These are phyloP conservation scores for Termitomyces eurrhizus DNA, from an alignment of 768 basidiomycete genomes.

Conservation along the genomic window DNA sequence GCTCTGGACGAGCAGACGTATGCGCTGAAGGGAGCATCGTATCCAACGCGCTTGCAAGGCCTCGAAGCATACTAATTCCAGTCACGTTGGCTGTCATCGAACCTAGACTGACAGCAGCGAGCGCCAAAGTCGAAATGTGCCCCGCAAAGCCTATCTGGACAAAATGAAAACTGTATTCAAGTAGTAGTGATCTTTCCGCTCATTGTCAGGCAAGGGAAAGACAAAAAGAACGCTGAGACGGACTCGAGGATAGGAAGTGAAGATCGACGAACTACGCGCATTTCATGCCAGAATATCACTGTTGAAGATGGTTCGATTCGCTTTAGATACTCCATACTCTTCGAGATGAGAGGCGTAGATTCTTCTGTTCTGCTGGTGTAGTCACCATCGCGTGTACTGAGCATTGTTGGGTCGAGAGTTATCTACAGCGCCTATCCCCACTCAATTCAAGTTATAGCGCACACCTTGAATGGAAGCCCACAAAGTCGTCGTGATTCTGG, in stretches of 20 bases:
- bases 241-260: not conserved
- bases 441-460: no score
- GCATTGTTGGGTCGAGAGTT: not conserved
- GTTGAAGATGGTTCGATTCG: not conserved
- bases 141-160: conserved; percentile 84
- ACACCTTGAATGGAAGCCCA: not conserved
- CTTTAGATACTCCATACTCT: not conserved
- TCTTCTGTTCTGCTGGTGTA: not conserved
- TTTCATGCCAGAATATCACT: not conserved
- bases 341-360: not conserved
- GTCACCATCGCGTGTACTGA: not conserved
- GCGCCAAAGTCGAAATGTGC: conserved; percentile 81
- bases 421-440: not conserved
- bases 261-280: not conserved
- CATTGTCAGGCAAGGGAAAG: no score
- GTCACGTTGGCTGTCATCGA: conserved; percentile 71
- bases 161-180: conserved; percentile 85
- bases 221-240: not conserved
- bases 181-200: conserved; percentile 10
- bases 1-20: conserved; percentile 78
- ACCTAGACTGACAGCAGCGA: conserved; percentile 76
- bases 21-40: conserved; percentile 94
- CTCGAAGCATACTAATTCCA: conserved; percentile 74
- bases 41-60: conserved; percentile 82
- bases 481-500: not conserved